Percentiles rank a stretch among this genome's conserved stretches.
phyloP scores from a whole-genome alignment of 345 rosid species.

The Syzygium aromaticum region DNA sequence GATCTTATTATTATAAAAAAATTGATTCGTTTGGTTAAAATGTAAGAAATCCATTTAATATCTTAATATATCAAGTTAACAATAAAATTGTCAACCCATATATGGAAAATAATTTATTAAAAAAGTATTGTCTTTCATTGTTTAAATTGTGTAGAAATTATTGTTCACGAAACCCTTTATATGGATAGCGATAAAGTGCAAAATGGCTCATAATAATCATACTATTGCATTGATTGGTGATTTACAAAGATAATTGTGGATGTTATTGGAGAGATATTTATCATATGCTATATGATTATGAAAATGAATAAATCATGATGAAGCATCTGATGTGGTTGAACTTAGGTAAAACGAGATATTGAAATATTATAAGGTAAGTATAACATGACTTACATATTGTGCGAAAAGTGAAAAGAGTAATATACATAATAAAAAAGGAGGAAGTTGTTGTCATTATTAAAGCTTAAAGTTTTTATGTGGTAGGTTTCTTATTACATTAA shows the following conservation, averaged over 20 bases:
- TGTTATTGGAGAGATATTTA: neutral
- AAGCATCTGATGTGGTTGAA: neutral
- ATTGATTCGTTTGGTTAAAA: neutral
- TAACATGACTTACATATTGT: neutral
- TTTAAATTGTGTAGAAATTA: neutral
- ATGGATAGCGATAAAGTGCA: neutral
- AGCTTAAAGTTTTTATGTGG: neutral
- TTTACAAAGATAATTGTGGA: neutral
- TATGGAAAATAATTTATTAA: neutral
- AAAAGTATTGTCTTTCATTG: neutral
- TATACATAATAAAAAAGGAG: neutral
- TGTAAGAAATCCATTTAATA: neutral
- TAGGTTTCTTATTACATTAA: neutral
- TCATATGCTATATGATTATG: neutral
- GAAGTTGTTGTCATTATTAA: accelerated
- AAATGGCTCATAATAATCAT: neutral
- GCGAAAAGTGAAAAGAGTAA: neutral
- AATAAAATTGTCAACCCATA: neutral
- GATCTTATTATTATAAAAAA: neutral
- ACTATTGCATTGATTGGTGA: neutral
- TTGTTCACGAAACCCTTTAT: neutral
- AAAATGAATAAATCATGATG: neutral
- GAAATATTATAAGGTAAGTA: neutral
- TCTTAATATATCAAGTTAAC: neutral
- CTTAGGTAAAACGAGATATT: neutral